Conservation (phyloP, 2,329 filamentous ascomycete species). For the Aspergillus tamarii region DNA sequence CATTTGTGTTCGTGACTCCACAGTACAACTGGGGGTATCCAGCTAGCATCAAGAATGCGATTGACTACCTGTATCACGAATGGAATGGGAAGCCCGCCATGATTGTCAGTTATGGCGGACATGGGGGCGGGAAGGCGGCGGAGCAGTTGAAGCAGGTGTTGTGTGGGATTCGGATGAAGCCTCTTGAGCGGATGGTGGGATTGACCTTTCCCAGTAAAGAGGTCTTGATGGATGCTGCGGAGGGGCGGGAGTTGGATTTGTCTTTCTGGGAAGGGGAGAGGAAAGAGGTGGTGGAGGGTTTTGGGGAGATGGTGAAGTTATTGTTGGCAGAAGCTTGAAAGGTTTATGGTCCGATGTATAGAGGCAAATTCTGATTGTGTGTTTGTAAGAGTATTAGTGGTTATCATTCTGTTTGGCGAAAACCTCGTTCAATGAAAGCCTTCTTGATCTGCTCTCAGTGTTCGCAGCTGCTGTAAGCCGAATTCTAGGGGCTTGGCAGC, state of each 20-base stretch:
- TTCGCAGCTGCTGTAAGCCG: neutral
- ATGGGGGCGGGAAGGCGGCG: slow-evolving; percentile 43
- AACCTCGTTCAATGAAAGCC: neutral
- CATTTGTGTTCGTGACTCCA: slow-evolving; percentile 48
- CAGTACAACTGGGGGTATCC: slow-evolving; percentile 61
- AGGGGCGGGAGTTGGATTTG: neutral
- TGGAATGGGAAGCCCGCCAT: slow-evolving; percentile 59
- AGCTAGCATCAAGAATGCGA: slow-evolving; percentile 62
- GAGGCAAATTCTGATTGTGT: neutral
- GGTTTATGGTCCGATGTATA: neutral
- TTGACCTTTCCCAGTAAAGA: slow-evolving; percentile 31
- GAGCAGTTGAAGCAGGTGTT: slow-evolving; percentile 40
- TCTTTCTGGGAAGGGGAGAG: neutral
- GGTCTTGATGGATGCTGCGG: neutral
- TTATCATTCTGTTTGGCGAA: neutral
- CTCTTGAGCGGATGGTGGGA: slow-evolving; percentile 31
- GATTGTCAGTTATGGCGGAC: slow-evolving; percentile 59
- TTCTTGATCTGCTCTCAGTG: too few species aligned
- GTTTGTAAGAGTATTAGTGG: neutral
- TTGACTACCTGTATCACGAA: slow-evolving; percentile 64
- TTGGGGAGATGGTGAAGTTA: neutral
- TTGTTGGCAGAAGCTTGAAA: neutral
- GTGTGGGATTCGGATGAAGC: slow-evolving; percentile 39
- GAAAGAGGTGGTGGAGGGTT: neutral
- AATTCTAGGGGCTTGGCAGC: neutral